These are phyloP conservation scores for Panaeolus cyanescens DNA, from an alignment of 768 basidiomycete genomes.

Conservation along the genomic window DNA sequence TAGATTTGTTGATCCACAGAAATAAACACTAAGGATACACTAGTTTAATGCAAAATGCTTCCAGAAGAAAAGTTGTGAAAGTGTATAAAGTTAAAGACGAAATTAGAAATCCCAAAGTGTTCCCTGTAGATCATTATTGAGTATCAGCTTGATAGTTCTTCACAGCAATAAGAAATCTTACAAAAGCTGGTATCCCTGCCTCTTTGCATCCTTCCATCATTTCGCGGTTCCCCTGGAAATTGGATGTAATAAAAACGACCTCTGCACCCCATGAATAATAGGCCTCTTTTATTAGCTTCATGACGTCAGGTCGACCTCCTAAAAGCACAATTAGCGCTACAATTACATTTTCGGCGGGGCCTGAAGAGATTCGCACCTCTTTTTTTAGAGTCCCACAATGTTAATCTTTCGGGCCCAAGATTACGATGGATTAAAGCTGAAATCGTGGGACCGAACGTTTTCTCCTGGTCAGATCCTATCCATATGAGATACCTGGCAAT, in stretches of 20 bases:
- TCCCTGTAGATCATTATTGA: conserved; percentile 34
- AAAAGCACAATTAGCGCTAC: neutral
- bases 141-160: neutral
- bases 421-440: conserved; percentile 68
- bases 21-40: conserved; percentile 10
- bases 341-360: neutral
- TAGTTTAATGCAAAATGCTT: conserved; percentile 9
- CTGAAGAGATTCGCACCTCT: conserved; percentile 42
- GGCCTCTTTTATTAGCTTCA: conserved; percentile 74
- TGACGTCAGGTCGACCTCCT: conserved; percentile 75
- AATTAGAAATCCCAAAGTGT: conserved; percentile 74
- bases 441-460: conserved; percentile 84
- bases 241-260: conserved; percentile 84
- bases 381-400: conserved; percentile 78
- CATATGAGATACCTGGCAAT: conserved; percentile 74
- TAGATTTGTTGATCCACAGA: conserved; percentile 1
- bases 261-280: conserved; percentile 83
- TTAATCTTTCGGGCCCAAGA: conserved; percentile 68
- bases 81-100: conserved; percentile 2
- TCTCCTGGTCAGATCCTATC: conserved; percentile 85
- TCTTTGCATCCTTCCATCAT: conserved; percentile 83
- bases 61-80: neutral
- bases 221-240: conserved; percentile 74
- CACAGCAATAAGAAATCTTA: conserved; percentile 22
- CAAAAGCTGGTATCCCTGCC: conserved; percentile 70